Base-by-base conservation (phyloP, 352 stramenopile genomes). In the Globisporangium sylvaticum region DNA sequence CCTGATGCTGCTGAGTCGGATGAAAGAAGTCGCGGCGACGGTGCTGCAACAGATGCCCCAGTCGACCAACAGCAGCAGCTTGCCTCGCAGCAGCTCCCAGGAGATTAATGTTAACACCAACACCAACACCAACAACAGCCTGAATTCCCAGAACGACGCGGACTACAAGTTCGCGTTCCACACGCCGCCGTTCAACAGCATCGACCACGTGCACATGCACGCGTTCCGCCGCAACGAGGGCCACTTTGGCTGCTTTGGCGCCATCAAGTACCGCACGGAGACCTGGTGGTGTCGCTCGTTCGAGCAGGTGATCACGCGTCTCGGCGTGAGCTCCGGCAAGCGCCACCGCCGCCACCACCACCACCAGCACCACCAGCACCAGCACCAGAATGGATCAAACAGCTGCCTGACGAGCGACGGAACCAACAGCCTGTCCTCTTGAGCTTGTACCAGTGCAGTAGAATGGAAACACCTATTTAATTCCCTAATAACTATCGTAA, bases 141-240 rank as follows among this genome's bases (percentile, higher is more conserved):
- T 24, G 42, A 50, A 8, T 18, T 4, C 18, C 6, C 42, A 50
- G 7, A 55, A 75, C 42, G 68, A 83, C 34, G 68, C 62, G n/a
- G 74, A 87, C 55, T 91, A 76, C 57, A 91, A 90, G 64, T 89
- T 91, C 20, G 85, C 88, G 1, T 95, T 95, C 70, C 88, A 95
- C 70, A 87, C 79, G 24, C 88, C 88, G 10, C 88, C 88, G 20
- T 96, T 96, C 71, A 96, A 96, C 78, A 93, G 84, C 69, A 96
- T 96, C 69, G 88, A 96, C 71, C 88, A 96, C 71, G 84, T 96
- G 46, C 88, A 96, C 79, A 94, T 96, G 86, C 88, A 96, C 72
- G 86, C 85, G 20, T 94, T 96, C 63, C 81, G 79, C 18, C 82
- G 73, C 52, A 75, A 77, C 64, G 77, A 83, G 18, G 68, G 85